Percentiles rank a stretch among this genome's conserved stretches.
Conservation (phyloP, 345 rosid species). For the Salix brachista region DNA sequence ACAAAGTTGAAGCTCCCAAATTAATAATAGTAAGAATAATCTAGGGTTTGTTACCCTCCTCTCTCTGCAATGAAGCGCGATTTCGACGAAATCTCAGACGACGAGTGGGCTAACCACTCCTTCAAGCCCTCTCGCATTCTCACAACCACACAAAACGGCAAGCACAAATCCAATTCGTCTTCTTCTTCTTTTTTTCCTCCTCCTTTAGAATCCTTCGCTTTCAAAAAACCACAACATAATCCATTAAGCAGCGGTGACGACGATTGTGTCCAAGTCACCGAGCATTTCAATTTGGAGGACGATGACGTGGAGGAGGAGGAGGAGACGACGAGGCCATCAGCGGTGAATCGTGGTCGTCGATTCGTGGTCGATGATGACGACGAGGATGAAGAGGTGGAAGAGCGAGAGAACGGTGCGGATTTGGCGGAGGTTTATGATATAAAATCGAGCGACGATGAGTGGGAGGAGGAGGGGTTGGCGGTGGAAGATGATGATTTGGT, state of each 20-base stretch:
- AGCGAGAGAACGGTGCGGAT: conserved; percentile 29
- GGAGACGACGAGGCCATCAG: conserved; percentile 1
- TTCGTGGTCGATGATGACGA: conserved; percentile 77
- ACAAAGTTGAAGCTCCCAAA: not conserved
- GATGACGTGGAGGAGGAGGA: conserved; percentile 21
- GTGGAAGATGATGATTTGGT: conserved; percentile 60
- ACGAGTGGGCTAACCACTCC: conserved; percentile 73
- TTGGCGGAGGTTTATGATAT: conserved; percentile 32
- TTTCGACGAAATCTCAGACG: conserved; percentile 83
- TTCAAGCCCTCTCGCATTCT: conserved; percentile 81
- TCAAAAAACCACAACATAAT: conserved; percentile 4
- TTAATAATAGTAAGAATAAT: not conserved
- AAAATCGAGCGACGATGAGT: conserved; percentile 42
- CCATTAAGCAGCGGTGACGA: conserved; percentile 20
- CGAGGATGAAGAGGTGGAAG: conserved; percentile 25
- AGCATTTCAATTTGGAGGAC: conserved; percentile 24
- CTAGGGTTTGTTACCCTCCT: not conserved
- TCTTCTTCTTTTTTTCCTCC: conserved; percentile 43
- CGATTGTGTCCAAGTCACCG: conserved; percentile 45
- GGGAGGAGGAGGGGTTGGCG: conserved; percentile 17
- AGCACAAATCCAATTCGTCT: not conserved
- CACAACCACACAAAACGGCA: conserved; percentile 11
- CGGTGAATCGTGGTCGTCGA: conserved; percentile 53
- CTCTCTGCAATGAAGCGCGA: conserved; percentile 51
- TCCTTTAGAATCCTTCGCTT: conserved; percentile 80